These are phyloP conservation scores for Arthrobotrys sinensis DNA, from an alignment of 2,329 filamentous ascomycete species.

Conservation along the genomic window DNA sequence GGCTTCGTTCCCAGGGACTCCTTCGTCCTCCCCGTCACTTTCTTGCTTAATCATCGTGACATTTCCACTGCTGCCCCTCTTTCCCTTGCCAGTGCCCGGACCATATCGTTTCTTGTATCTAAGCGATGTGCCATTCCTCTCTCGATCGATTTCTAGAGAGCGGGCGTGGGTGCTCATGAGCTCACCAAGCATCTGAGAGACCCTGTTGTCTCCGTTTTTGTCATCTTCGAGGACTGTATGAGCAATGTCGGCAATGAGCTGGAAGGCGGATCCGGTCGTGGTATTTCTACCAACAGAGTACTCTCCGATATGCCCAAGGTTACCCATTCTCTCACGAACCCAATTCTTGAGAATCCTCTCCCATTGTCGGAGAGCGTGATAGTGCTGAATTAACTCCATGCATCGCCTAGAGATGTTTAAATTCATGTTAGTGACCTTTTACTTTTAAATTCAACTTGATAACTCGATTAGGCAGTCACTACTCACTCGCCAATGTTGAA, in stretches of 20 bases:
- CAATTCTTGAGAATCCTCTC: slow-evolving; percentile 26
- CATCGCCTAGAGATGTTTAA: slow-evolving; percentile 29
- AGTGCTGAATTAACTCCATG: slow-evolving; percentile 3
- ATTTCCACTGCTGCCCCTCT: neutral
- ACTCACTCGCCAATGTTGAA: slow-evolving; percentile 52
- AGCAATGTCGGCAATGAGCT: neutral
- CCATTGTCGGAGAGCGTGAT: slow-evolving; percentile 53
- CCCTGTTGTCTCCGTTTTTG: neutral
- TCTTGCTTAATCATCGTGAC: neutral
- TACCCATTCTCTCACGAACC: slow-evolving; percentile 17
- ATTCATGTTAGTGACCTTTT: neutral
- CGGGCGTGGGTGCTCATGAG: neutral
- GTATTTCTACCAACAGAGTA: neutral
- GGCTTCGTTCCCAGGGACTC: neutral
- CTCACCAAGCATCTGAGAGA: neutral
- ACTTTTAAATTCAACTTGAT: neutral
- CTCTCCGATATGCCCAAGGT: slow-evolving; percentile 11
- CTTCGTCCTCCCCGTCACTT: neutral
- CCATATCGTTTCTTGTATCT: slow-evolving; percentile 12
- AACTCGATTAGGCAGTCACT: neutral
- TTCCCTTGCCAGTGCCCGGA: neutral
- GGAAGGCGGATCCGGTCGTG: neutral
- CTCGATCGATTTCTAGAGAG: neutral
- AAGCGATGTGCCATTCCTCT: neutral
- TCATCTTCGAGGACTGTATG: slow-evolving; percentile 18